These are phyloP conservation scores for Naganishia randhawae DNA, from an alignment of 768 basidiomycete genomes.

Conservation along the genomic window DNA sequence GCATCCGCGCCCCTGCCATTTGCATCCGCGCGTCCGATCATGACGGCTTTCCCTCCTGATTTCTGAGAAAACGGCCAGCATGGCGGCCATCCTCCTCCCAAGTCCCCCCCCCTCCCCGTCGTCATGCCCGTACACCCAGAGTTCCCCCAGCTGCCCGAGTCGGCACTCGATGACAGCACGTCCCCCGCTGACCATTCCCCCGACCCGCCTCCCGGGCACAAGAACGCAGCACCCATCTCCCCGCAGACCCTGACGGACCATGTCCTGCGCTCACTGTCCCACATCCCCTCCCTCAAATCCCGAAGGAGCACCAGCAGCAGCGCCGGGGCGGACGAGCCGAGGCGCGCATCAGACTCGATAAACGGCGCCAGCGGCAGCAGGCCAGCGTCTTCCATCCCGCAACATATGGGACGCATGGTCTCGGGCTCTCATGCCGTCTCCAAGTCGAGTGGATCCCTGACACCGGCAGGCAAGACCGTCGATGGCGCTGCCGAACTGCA, in stretches of 20 bases:
- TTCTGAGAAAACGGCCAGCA: too few relatives aligned
- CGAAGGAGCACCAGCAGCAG: neutral
- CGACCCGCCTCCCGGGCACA: neutral
- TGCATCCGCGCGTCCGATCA: conserved; percentile 1
- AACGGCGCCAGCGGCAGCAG: neutral
- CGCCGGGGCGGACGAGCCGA: neutral
- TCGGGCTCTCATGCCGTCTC: neutral
- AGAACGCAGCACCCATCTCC: conserved; percentile 12
- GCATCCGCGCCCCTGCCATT: too few relatives aligned
- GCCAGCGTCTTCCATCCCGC: conserved; percentile 10
- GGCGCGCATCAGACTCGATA: conserved; percentile 16
- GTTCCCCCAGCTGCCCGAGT: conserved; percentile 3
- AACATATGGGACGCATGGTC: conserved; percentile 10
- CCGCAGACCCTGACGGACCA: conserved; percentile 8
- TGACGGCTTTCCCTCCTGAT: neutral
- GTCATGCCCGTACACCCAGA: too few relatives aligned
- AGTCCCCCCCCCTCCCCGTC: too few relatives aligned
- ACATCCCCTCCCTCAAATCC: neutral
- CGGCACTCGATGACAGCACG: conserved; percentile 15
- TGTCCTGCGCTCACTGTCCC: conserved; percentile 8
- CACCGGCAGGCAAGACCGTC: neutral
- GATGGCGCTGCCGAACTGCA: neutral
- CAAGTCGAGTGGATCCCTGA: neutral
- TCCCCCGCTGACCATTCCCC: neutral
- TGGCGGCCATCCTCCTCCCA: too few relatives aligned